phyloP scores from a whole-genome alignment of 108 stramenopile genomes.

The Pseudonitzschia multiseries region DNA sequence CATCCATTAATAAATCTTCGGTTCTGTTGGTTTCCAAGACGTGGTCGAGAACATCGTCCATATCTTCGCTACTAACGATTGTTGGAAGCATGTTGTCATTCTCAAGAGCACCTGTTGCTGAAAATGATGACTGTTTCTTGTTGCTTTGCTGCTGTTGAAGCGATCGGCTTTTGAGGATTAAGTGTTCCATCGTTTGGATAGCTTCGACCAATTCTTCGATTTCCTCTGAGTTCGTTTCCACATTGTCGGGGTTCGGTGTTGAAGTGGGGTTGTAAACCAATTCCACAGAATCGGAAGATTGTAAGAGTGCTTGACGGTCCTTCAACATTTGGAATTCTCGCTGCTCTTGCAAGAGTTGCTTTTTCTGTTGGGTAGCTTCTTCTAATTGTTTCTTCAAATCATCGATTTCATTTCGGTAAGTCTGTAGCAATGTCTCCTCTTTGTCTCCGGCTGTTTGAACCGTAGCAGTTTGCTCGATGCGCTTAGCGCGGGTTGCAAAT shows the following conservation, averaged over 20 bases:
- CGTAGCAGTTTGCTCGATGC: slow-evolving; percentile 83
- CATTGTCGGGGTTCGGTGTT: slow-evolving; percentile 14
- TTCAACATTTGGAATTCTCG: not conserved
- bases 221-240: slow-evolving; percentile 56
- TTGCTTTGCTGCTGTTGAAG: slow-evolving; percentile 21
- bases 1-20: slow-evolving; percentile 38
- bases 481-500: slow-evolving; percentile 91
- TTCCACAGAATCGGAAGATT: not conserved
- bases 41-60: slow-evolving; percentile 20
- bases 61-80: not conserved
- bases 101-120: not conserved
- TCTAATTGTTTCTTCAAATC: slow-evolving; percentile 77
- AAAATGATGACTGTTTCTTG: not conserved
- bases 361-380: slow-evolving; percentile 59
- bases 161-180: slow-evolving; percentile 65
- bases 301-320: not conserved
- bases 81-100: not conserved
- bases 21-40: slow-evolving; percentile 30
- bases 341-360: slow-evolving; percentile 23
- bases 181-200: slow-evolving; percentile 77
- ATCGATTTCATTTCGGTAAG: slow-evolving; percentile 81
- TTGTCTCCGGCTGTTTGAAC: slow-evolving; percentile 73
- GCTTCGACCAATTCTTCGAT: slow-evolving; percentile 66
- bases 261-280: slow-evolving; percentile 1
- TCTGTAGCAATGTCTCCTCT: slow-evolving; percentile 66